Evolutionary conservation across 768 basidiomycete genomes (phyloP).

Genomic region (Rhizopogon vinicolor): DNA sequence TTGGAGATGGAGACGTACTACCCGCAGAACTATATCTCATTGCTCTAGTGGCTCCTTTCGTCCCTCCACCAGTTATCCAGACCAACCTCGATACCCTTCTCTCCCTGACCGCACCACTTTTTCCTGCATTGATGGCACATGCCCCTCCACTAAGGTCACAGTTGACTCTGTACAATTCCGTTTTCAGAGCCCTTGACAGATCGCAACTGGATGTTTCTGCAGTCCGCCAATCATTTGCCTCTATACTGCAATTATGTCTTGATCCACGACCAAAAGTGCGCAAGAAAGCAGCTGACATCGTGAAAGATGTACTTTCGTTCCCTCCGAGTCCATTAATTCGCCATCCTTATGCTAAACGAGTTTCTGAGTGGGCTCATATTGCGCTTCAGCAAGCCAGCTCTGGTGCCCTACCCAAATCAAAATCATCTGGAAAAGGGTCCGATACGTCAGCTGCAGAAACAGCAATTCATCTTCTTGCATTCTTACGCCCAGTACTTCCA

Average conservation of each 20-base stretch:
- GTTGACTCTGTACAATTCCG: constrained; percentile 64
- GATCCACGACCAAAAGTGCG: constrained; percentile 95
- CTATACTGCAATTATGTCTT: constrained; percentile 75
- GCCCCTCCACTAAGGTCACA: constrained; percentile 87
- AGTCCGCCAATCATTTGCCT: constrained; percentile 80
- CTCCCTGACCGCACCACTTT: constrained; percentile 73
- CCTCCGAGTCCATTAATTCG: constrained; percentile 72
- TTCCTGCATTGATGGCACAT: constrained; percentile 56
- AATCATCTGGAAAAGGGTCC: constrained; percentile 46
- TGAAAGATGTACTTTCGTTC: constrained; percentile 68
- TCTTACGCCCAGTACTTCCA: constrained; percentile 58
- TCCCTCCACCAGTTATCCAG: constrained; percentile 76
- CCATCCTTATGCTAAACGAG: constrained; percentile 85
- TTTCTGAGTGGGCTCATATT: constrained; percentile 73
- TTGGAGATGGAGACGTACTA: constrained; percentile 65
- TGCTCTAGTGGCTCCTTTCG: constrained; percentile 36
- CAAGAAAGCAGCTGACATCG: constrained; percentile 81
- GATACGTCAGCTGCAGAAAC: constrained; percentile 61
- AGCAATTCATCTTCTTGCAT: constrained; percentile 73
- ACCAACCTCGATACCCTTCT: constrained; percentile 69
- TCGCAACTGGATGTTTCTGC: constrained; percentile 62
- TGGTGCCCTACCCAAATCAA: constrained; percentile 57
- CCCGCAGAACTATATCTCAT: constrained; percentile 32
- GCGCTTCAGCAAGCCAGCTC: constrained; percentile 62
- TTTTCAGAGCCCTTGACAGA: constrained; percentile 69